These are phyloP conservation scores for Leccinum variicolor DNA, from an alignment of 768 basidiomycete species.

Conservation along the genomic window DNA sequence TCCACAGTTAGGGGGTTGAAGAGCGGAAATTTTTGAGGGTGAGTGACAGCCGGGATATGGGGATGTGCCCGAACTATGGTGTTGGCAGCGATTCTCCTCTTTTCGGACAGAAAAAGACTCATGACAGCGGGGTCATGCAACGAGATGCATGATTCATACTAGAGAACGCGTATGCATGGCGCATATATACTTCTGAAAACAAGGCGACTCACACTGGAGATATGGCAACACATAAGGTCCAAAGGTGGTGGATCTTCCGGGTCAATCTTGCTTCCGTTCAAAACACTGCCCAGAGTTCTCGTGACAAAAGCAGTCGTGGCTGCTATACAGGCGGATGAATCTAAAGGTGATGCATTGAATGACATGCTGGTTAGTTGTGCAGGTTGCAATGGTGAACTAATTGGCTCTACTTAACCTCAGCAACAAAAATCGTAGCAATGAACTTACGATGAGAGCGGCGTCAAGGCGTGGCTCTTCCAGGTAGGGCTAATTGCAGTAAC, in stretches of 20 bases:
- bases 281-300: slow-evolving; percentile 45
- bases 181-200: neutral
- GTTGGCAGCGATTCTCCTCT: slow-evolving; percentile 40
- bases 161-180: neutral
- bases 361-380: slow-evolving; percentile 46
- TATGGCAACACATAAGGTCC: slow-evolving; percentile 49
- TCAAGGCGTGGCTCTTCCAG: slow-evolving; percentile 55
- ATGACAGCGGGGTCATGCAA: slow-evolving; percentile 20
- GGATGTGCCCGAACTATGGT: slow-evolving; percentile 42
- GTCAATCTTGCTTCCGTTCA: slow-evolving; percentile 45
- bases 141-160: slow-evolving; percentile 16
- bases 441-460: slow-evolving; percentile 43
- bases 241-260: slow-evolving; percentile 48
- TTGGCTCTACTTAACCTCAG: slow-evolving; percentile 8
- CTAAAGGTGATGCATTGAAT: slow-evolving; percentile 41
- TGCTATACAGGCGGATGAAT: slow-evolving; percentile 33
- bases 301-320: slow-evolving; percentile 51
- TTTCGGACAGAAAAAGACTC: slow-evolving; percentile 50
- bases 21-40: slow-evolving; percentile 72
- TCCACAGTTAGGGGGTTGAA: slow-evolving; percentile 73
- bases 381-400: slow-evolving; percentile 43
- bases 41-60: slow-evolving; percentile 51
- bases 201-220: slow-evolving; percentile 39
- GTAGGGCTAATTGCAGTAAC: slow-evolving; percentile 63
- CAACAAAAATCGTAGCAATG: neutral